phyloP scores from a whole-genome alignment of 768 basidiomycete species.

The Boletus edulis region DNA sequence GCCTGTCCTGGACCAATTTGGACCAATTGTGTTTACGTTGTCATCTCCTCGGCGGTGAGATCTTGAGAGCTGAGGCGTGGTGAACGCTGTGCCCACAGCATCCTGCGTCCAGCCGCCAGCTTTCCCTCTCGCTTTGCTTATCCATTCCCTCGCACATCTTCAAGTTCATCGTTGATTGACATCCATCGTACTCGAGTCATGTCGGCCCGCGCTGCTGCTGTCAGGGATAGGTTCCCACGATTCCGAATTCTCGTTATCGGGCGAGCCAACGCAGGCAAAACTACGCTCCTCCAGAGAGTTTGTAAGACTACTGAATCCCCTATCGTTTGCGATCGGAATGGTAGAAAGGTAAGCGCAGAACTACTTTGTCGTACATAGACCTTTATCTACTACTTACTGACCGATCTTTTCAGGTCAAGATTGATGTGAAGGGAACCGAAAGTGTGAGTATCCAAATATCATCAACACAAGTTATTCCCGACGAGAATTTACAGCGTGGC shows the following conservation, averaged over 20 bases:
- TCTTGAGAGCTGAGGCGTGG: neutral
- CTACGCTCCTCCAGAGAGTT: conserved; percentile 38
- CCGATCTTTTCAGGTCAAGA: neutral
- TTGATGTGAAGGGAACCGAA: neutral
- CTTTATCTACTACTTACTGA: neutral
- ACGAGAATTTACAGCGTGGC: neutral
- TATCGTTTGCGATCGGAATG: conserved; percentile 20
- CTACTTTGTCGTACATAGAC: neutral
- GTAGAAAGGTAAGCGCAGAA: conserved; percentile 12
- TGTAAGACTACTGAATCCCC: conserved; percentile 36
- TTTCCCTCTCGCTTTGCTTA: neutral
- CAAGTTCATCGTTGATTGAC: neutral
- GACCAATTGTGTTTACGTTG: no score
- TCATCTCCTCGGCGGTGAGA: no score
- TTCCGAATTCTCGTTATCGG: conserved; percentile 44
- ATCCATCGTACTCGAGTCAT: neutral
- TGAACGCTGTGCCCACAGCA: neutral
- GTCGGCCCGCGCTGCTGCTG: neutral
- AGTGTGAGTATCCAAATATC: neutral
- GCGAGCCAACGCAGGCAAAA: conserved; percentile 40
- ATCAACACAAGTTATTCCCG: neutral
- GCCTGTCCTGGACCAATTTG: no score
- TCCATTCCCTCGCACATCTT: neutral
- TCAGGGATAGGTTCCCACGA: conserved; percentile 7
- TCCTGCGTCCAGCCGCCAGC: neutral